Evolutionary conservation across 106 monocot genomes (phyloP), one percentile per base, ranked within the genome.

Genomic region (Chionographis japonica): DNA sequence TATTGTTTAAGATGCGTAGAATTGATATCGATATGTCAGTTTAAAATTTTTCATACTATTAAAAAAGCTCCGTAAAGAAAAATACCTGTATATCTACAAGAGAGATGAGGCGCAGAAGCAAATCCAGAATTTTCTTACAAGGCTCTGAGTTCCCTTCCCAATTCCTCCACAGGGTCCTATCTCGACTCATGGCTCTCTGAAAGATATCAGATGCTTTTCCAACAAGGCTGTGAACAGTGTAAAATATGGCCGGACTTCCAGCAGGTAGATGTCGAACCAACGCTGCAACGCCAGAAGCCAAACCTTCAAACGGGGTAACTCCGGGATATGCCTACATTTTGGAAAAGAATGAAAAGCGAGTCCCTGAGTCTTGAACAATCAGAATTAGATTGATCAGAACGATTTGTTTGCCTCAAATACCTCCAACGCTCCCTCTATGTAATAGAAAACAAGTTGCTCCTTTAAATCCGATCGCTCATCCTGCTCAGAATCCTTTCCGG

Each of bases 21-120:
- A 46, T 46, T 46, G 46, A 46, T 46, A 46, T 6, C 9, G 46
- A 46, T 46, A 46, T 46, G 46, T 6, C 2, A 46, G 2, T 5
- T 5, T 46, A 46, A 46, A 27, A 27, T 0, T 27, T 27, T 27
- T 27, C 1, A 27, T 27, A 27, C 27, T 27, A 27, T 27, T 27
- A 27, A 27, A 27, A 27, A 27, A 27, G 27, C 27, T 27, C 27
- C 27, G 1, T 27, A 27, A 27, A 27, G 56, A 59, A 42, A 13
- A 15, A 37, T 78, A 97, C 97, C 97, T 97, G 97, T 79, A 97
- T 87, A 83, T 97, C 92, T 17, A 97, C 92, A 72, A 97, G 75
- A 75, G 77, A 84, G 40, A 89, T 60, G 8, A 97, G 92, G 12
- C 80, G 89, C 50, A 92, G 73, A 60, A 92, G 83, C 76, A 97